phyloP scores from a whole-genome alignment of 2,329 filamentous ascomycete genomes.

The Orbilia quercus region DNA sequence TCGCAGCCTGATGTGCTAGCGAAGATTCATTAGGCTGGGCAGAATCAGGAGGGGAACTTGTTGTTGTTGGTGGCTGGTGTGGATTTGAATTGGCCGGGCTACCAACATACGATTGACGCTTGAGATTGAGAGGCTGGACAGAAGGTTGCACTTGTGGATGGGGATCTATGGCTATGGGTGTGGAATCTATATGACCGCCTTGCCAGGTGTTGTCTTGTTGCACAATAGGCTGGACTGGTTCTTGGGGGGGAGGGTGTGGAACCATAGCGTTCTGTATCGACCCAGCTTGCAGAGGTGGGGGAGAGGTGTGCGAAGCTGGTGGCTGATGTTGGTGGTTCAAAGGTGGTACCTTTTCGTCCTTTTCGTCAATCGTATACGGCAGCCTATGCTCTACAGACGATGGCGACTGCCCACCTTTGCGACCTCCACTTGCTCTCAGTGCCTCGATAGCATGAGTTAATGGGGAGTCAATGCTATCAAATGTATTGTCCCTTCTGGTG shows the following conservation, averaged over 20 bases:
- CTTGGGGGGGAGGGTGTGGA: constrained; percentile 28
- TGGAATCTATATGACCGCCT: constrained; percentile 14
- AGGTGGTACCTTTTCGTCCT: constrained; percentile 38
- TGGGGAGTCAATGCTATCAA: constrained; percentile 54
- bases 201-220: constrained; percentile 38
- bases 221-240: constrained; percentile 18
- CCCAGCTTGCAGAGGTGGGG: constrained; percentile 10
- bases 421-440: constrained; percentile 38
- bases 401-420: constrained; percentile 42
- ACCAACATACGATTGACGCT: constrained; percentile 25
- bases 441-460: constrained; percentile 50
- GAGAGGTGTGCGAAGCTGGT: constrained; percentile 10
- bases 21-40: constrained; percentile 29
- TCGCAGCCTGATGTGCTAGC: constrained; percentile 49
- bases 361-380: constrained; percentile 47
- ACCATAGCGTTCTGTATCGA: constrained; percentile 13
- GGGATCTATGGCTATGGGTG: constrained; percentile 14
- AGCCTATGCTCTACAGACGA: constrained; percentile 48
- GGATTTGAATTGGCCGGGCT: constrained; percentile 12
- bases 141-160: constrained; percentile 14
- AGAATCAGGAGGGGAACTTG: constrained; percentile 16
- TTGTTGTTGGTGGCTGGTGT: not conserved
- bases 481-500: constrained; percentile 40
- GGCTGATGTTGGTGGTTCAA: constrained; percentile 32
- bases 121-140: constrained; percentile 49